Conservation (phyloP, 2,329 filamentous ascomycete species). For the Neonectria hederae region DNA sequence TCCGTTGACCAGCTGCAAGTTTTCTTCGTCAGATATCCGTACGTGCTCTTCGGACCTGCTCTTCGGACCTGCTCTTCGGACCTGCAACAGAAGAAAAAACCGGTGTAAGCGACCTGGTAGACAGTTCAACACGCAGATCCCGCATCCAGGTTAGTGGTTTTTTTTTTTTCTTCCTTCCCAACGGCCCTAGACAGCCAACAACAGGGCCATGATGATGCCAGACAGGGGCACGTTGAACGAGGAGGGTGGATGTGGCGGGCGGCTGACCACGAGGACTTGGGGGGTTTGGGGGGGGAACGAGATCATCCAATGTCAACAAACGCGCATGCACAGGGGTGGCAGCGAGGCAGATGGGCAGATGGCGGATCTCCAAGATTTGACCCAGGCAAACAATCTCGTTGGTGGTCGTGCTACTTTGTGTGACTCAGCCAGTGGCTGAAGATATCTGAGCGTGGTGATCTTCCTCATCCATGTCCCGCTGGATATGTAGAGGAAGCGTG, state of each 20-base stretch:
- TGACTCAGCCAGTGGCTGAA: not conserved
- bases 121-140: slow-evolving; percentile 25
- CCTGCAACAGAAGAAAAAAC: not conserved
- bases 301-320: slow-evolving; percentile 34
- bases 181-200: slow-evolving; percentile 22
- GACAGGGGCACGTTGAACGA: not conserved
- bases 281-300: slow-evolving; percentile 24
- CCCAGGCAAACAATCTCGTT: slow-evolving; percentile 22
- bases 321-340: slow-evolving; percentile 31
- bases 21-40: too few species aligned
- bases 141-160: slow-evolving; percentile 40
- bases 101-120: not conserved
- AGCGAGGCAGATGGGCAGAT: slow-evolving; percentile 37
- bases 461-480: not conserved
- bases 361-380: slow-evolving; percentile 38
- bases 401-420: slow-evolving; percentile 6
- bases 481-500: not conserved
- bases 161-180: not conserved
- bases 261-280: not conserved
- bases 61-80: not conserved
- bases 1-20: slow-evolving; percentile 11
- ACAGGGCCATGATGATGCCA: slow-evolving; percentile 10
- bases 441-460: slow-evolving; percentile 7
- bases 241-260: not conserved
- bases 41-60: not conserved